A percentile compares a stretch with the other conserved stretches of the same genome.
phyloP scores from a whole-genome alignment of 208 protist genomes.

The Trypanosoma lewisi region DNA sequence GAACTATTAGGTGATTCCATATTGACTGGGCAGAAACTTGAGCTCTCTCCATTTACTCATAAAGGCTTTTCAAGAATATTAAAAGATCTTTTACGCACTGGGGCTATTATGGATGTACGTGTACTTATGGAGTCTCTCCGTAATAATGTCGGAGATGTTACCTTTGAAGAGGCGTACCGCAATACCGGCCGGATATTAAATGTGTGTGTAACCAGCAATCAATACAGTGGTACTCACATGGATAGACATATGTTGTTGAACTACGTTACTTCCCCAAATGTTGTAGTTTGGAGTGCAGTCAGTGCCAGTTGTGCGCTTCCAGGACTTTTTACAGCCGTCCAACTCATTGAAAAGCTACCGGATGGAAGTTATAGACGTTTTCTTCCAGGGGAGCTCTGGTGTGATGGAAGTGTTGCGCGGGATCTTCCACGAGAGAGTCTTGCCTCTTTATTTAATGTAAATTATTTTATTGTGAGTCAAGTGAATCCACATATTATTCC shows the following conservation, averaged over 20 bases:
- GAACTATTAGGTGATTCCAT: slow-evolving; percentile 37
- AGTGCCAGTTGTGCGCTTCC: slow-evolving; percentile 62
- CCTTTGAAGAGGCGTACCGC: slow-evolving; percentile 82
- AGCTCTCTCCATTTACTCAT: slow-evolving; percentile 55
- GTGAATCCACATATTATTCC: slow-evolving; percentile 83
- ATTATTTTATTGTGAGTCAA: slow-evolving; percentile 80
- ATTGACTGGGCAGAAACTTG: slow-evolving; percentile 41
- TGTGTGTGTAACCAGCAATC: slow-evolving; percentile 66
- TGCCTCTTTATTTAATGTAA: slow-evolving; percentile 68
- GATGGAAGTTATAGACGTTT: slow-evolving; percentile 44
- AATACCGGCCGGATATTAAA: slow-evolving; percentile 77
- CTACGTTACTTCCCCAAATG: slow-evolving; percentile 79
- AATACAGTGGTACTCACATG: slow-evolving; percentile 38
- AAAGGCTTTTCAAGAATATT: slow-evolving; percentile 48
- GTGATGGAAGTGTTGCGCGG: slow-evolving; percentile 56
- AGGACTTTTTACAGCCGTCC: slow-evolving; percentile 64
- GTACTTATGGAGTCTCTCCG: slow-evolving; percentile 69
- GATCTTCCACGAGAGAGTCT: slow-evolving; percentile 67
- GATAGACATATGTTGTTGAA: slow-evolving; percentile 71
- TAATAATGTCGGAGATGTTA: slow-evolving; percentile 76
- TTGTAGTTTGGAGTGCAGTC: slow-evolving; percentile 79
- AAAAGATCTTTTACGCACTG: slow-evolving; percentile 56
- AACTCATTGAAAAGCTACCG: slow-evolving; percentile 58
- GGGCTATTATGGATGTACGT: slow-evolving; percentile 75
- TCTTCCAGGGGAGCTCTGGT: slow-evolving; percentile 56